Conservation (phyloP, 495 filamentous ascomycete species). For the Tuber brumale region DNA sequence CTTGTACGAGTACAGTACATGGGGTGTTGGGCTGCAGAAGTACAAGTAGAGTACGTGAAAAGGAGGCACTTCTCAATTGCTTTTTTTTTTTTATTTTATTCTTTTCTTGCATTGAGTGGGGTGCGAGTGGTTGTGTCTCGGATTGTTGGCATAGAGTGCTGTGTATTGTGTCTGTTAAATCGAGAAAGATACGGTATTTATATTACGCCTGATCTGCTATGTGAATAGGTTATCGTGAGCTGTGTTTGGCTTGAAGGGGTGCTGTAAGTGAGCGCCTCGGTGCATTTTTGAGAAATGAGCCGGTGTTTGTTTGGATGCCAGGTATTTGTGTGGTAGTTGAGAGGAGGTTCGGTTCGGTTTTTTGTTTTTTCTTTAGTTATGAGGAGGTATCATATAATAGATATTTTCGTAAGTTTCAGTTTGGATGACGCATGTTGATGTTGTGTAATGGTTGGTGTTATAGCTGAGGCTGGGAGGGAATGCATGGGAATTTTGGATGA, state of each 20-base stretch:
- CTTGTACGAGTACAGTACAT: no score
- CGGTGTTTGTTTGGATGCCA: neutral
- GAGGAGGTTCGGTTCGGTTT: neutral
- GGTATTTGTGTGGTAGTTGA: neutral
- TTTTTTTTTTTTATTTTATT: neutral
- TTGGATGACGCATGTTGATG: neutral
- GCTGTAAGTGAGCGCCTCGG: neutral
- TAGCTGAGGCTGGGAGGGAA: neutral
- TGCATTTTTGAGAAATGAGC: neutral
- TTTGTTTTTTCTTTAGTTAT: neutral
- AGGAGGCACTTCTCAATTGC: neutral
- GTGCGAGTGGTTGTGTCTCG: neutral
- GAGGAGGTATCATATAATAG: neutral
- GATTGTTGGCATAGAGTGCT: neutral
- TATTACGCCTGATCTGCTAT: neutral
- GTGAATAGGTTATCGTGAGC: neutral
- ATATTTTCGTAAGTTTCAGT: neutral
- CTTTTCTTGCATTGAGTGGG: neutral
- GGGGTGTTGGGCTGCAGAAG: neutral
- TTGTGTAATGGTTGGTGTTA: neutral
- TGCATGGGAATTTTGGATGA: neutral
- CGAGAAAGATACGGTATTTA: neutral
- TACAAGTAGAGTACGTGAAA: no score
- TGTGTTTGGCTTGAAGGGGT: neutral
- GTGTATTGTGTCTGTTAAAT: neutral